Evolutionary conservation across 2,329 filamentous ascomycete genomes (phyloP), one percentile per base, ranked within the genome.

Genomic region (Alternaria brassicicola): DNA sequence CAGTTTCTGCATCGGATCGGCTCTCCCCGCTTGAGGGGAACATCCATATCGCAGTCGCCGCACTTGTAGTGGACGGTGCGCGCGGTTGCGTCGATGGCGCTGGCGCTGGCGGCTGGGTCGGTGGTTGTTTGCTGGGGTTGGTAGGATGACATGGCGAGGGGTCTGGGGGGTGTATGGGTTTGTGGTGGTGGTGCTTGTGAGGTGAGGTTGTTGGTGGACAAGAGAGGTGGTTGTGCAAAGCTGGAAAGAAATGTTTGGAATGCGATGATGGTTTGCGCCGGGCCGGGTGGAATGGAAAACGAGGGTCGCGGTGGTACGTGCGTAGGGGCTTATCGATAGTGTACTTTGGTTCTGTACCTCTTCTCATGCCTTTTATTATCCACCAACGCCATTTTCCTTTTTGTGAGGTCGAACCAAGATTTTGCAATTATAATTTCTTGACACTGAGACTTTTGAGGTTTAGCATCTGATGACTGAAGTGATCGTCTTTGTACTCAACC

Each of bases 1-100:
- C 95, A 99, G 80, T 93, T 91, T 78, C 91, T 90, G 84, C 93
- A 97, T 26, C 92, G 85, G 67, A 96, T 94, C 31, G 89, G 88
- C 71, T 95, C 92, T 62, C 88, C 89, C 67, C 89, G 86, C 78
- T 90, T 89, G 68, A 96, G 82, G 17, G 86, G 84, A 42, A 94
- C 90, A 69, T 90, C 89, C 62, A 86, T 83, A 59, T 90, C 91
- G 83, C 92, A 97, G 80, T 96, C 92, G 75, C 91, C 92, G 82
- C 91, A 96, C 33, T 80, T 75, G 76, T 84, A 84, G 61, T 78
- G 73, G 17, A 83, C 81, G 43, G 79, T 78, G 67, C 79, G 78
- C 61, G 75, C 74, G 25, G 73, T 78, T 67, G 80, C 75, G 66
- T 80, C 79, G 68, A 71, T 61, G 26, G 52, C 23, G 9, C 43